phyloP scores from a whole-genome alignment of 31 red algal genomes.

The Asparagopsis taxiformis region DNA sequence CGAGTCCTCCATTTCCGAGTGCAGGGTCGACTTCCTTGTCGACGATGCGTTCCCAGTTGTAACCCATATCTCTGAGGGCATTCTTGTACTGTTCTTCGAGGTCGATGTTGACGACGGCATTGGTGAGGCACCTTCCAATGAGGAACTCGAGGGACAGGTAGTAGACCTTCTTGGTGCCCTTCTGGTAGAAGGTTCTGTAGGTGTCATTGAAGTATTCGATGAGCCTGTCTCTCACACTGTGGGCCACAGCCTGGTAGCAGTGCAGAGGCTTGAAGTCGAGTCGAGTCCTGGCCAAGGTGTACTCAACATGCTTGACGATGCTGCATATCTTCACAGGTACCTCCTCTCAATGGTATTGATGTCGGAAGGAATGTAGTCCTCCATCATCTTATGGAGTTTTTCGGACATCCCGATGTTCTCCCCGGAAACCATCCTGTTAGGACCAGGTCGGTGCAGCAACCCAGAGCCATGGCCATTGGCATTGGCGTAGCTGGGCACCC shows the following conservation, averaged over 20 bases:
- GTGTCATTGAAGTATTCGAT: slow-evolving; percentile 99
- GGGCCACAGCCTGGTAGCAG: slow-evolving; percentile 84
- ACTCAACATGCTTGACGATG: slow-evolving; percentile 98
- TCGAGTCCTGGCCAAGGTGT: slow-evolving; percentile 93
- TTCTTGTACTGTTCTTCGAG: slow-evolving; percentile 82
- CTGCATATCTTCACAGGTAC: too few relatives aligned
- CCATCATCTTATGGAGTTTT: too few relatives aligned
- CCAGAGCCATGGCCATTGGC: too few relatives aligned
- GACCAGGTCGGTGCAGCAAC: too few relatives aligned
- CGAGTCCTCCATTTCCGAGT: slow-evolving; percentile 97
- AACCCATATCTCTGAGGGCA: slow-evolving; percentile 87
- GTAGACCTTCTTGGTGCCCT: slow-evolving; percentile 91
- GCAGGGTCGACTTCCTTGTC: slow-evolving; percentile 94
- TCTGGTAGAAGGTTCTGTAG: slow-evolving; percentile 91
- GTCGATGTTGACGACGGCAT: slow-evolving; percentile 93
- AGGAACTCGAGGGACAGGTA: slow-evolving; percentile 98
- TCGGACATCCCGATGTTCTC: too few relatives aligned
- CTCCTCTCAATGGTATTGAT: too few relatives aligned
- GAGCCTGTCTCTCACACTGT: slow-evolving; percentile 70
- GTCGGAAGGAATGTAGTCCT: too few relatives aligned
- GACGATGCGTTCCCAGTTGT: slow-evolving; percentile 73
- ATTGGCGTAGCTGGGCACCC: too few relatives aligned
- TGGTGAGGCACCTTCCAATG: slow-evolving; percentile 91
- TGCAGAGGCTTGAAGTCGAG: slow-evolving; percentile 93
- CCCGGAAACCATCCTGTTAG: too few relatives aligned